Evolutionary conservation across 2,329 filamentous ascomycete genomes (phyloP).

Genomic region (Clonostachys sp.): DNA sequence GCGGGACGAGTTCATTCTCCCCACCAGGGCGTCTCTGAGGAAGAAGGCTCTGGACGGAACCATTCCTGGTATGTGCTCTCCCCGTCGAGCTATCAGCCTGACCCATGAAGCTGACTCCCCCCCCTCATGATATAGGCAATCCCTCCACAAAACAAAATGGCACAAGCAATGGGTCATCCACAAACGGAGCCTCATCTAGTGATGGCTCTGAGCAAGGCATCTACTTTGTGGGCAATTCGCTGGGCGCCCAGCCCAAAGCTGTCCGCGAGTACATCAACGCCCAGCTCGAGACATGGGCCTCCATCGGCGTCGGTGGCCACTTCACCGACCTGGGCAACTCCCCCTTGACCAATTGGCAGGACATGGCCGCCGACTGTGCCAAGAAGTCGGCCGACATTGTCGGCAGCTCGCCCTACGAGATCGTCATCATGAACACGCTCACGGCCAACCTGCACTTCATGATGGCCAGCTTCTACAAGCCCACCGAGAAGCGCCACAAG

Average conservation of each 20-base stretch:
- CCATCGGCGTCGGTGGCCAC: conserved; percentile 80
- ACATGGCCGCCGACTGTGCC: conserved; percentile 73
- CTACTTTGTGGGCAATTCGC: conserved; percentile 87
- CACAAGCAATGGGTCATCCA: conserved; percentile 6
- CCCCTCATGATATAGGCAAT: not conserved
- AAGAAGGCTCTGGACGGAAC: conserved; percentile 51
- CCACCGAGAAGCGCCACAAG: conserved; percentile 62
- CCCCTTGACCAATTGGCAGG: conserved; percentile 67
- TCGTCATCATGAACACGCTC: conserved; percentile 84
- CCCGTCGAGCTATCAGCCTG: not conserved
- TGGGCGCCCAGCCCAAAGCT: conserved; percentile 75
- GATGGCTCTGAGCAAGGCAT: conserved; percentile 38
- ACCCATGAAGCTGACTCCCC: not conserved
- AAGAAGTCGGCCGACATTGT: conserved; percentile 68
- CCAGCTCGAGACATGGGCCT: conserved; percentile 80
- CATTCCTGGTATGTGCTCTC: conserved; percentile 26
- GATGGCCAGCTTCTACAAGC: conserved; percentile 80
- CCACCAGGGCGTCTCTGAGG: conserved; percentile 66
- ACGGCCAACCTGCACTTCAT: conserved; percentile 78
- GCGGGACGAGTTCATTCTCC: conserved; percentile 71
- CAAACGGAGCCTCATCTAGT: conserved; percentile 9
- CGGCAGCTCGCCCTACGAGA: conserved; percentile 67
- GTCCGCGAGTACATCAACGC: conserved; percentile 61
- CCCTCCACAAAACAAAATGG: not conserved
- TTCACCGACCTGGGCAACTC: conserved; percentile 67